Base-by-base conservation (phyloP, 352 stramenopile genomes). In the Detonula confervacea region DNA sequence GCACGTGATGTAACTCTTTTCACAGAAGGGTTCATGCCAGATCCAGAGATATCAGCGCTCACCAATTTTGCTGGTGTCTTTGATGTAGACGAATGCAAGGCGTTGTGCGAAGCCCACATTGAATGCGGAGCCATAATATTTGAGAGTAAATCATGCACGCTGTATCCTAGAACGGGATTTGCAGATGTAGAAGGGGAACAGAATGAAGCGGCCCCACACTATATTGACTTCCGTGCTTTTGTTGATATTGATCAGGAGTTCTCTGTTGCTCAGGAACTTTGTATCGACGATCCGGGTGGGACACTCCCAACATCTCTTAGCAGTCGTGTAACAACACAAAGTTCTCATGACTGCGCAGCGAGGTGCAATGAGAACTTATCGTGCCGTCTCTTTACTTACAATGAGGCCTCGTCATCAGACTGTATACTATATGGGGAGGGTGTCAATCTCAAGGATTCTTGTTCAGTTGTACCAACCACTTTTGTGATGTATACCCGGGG, bases 71-170 rank as follows among this genome's bases (percentile, higher is more conserved):
- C 42, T 2, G 12, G 1, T 7, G 25, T 71, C 20, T 74, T 74
- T 56, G 65, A 74, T 30, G 14, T 60, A 54, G 65, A 74, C 29
- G 65, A 74, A 24, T 74, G 65, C 44, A 74, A 49, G 55, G 33
- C 65, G 1, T 54, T 74, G 24, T 74, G 65, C 54, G 65, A 74
- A 46, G 46, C 47, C 20, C 65, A 74, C 60, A 44, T 5, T 35
- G 46, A 66, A 22, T 74, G 65, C 67, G 65, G 65, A 33, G 47
- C 33, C 4, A 44, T 74, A 7, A 42, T 56, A 2, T 74, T 74
- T 39, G 25, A 27, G 25, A 59, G n/a, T 24, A 12, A 42, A 51
- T 25, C 6, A 14, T 74, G 65, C 52, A 55, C 6, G 11, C 52
- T 74, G 7, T 74, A 57, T 12, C 22, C 35, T 30, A 60, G 51